phyloP scores from a whole-genome alignment of 345 rosid genomes.

The Angophora floribunda region DNA sequence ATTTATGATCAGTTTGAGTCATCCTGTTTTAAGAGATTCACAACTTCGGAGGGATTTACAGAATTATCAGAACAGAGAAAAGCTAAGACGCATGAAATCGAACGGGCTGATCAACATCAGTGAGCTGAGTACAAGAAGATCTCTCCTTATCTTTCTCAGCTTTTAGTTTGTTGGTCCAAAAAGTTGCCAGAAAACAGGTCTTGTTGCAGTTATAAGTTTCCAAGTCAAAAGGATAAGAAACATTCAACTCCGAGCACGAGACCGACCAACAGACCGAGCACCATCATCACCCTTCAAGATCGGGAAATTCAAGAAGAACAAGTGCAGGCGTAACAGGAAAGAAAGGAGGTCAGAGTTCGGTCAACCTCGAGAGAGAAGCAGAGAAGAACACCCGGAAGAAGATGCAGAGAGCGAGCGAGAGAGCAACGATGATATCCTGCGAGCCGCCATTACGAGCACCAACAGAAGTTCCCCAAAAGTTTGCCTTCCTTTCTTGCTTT shows the following conservation, averaged over 20 bases:
- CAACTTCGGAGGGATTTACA: neutral
- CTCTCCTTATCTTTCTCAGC: neutral
- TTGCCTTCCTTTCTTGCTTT: neutral
- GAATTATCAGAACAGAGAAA: neutral
- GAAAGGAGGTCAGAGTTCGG: neutral
- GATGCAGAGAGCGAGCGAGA: constrained; percentile 26
- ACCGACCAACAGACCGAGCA: neutral
- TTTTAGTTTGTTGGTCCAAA: neutral
- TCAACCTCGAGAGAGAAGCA: neutral
- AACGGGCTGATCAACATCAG: neutral
- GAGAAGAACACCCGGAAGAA: neutral
- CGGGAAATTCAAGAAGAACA: neutral
- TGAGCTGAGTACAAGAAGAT: neutral
- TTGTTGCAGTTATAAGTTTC: neutral
- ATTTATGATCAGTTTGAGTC: neutral
- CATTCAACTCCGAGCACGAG: neutral
- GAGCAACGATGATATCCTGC: constrained; percentile 40
- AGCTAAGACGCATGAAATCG: neutral
- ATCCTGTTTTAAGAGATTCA: neutral
- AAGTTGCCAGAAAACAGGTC: neutral
- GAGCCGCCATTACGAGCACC: neutral
- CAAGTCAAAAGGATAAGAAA: neutral
- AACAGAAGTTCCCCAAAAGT: neutral
- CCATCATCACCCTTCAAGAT: neutral
- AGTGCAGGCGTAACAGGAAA: neutral